phyloP scores from a whole-genome alignment of 2,329 filamentous ascomycete genomes.

The Tolypocladium nubicola region DNA sequence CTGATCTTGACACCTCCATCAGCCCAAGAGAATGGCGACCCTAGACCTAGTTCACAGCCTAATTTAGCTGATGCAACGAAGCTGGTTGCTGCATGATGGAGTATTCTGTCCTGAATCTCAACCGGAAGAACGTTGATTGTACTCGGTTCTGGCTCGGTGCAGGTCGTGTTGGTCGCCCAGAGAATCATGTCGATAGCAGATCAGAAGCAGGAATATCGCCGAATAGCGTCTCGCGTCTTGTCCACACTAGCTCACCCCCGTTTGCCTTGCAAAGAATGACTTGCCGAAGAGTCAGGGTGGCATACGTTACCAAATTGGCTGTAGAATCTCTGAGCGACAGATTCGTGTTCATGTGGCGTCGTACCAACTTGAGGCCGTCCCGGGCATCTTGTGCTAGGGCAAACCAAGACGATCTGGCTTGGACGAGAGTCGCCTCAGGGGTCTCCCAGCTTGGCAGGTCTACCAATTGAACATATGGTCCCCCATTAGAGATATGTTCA shows the following conservation, averaged over 20 bases:
- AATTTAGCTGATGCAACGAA: background rate
- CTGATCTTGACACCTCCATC: background rate
- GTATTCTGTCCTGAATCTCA: background rate
- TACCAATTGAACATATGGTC: background rate
- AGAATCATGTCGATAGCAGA: background rate
- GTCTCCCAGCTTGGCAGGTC: background rate
- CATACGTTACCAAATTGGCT: background rate
- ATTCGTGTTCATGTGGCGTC: background rate
- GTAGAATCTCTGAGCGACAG: background rate
- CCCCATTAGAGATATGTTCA: background rate
- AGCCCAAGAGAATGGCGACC: background rate
- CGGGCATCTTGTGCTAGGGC: background rate
- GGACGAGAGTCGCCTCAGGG: background rate
- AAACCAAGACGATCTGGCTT: background rate
- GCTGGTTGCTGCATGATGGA: background rate
- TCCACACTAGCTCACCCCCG: background rate
- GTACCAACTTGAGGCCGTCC: background rate
- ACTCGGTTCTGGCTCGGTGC: background rate
- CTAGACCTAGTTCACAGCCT: background rate
- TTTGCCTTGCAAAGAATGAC: background rate
- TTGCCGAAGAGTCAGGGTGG: background rate
- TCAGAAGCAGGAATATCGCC: background rate
- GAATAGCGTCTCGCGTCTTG: background rate
- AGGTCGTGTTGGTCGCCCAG: background rate
- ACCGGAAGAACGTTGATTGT: background rate